A percentile compares a stretch with the other conserved stretches of the same genome.
Conservation (phyloP, 805 yeast species). For the Isabelozyma rhagii region DNA sequence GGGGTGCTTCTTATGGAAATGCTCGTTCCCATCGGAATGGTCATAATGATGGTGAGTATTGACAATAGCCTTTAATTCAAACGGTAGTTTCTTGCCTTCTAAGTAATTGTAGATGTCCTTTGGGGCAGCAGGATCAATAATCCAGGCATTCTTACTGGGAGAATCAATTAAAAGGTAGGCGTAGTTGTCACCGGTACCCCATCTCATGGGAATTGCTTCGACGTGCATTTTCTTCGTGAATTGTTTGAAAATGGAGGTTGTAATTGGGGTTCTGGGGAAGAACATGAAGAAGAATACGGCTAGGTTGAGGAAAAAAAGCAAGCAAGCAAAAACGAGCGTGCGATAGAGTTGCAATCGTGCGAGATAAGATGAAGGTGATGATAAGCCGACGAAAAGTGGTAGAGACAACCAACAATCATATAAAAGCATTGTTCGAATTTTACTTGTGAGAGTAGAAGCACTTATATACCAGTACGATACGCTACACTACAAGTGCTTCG, state of each 20-base stretch:
- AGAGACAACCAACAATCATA: no score
- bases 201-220: conserved; percentile 82
- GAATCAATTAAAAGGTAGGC: conserved; percentile 75
- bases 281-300: no score
- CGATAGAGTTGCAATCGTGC: no score
- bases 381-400: no score
- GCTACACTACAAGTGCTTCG: no score
- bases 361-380: no score
- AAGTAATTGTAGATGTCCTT: conserved; percentile 53
- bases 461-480: no score
- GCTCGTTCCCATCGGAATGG: conserved; percentile 83
- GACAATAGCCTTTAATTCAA: conserved; percentile 69
- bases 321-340: no score
- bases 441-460: no score
- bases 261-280: not conserved
- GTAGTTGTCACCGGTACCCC: conserved; percentile 93
- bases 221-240: conserved; percentile 68
- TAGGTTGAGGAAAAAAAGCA: no score
- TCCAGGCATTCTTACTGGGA: conserved; percentile 63
- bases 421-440: no score
- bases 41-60: conserved; percentile 97
- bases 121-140: conserved; percentile 93
- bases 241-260: not conserved
- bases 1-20: conserved; percentile 38
- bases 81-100: conserved; percentile 33